Percentiles rank a stretch among this genome's conserved stretches.
Evolutionary conservation across 768 basidiomycete genomes (phyloP).

Genomic region (Amanita pseudoporphyria): DNA sequence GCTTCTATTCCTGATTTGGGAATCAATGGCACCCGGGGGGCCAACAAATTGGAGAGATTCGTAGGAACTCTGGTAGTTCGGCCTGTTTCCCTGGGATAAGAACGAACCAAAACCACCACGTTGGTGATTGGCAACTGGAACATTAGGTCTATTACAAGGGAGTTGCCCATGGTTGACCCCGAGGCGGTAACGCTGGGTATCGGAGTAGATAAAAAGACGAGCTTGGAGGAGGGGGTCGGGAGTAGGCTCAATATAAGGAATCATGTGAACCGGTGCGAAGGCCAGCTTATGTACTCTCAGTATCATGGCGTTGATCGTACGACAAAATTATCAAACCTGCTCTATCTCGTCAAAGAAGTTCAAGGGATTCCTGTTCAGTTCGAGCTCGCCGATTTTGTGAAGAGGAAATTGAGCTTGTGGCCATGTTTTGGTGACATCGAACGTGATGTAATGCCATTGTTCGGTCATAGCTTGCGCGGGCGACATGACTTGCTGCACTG

Average conservation of each 20-base stretch:
- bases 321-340: slow-evolving; percentile 39
- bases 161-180: slow-evolving; percentile 78
- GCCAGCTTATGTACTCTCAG: slow-evolving; percentile 37
- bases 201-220: slow-evolving; percentile 91
- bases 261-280: slow-evolving; percentile 80
- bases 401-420: slow-evolving; percentile 68
- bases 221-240: slow-evolving; percentile 91
- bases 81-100: slow-evolving; percentile 73
- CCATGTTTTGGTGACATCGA: slow-evolving; percentile 90
- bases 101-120: slow-evolving; percentile 67
- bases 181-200: slow-evolving; percentile 80
- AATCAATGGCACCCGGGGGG: slow-evolving; percentile 31
- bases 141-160: slow-evolving; percentile 75
- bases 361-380: slow-evolving; percentile 40
- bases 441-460: slow-evolving; percentile 53
- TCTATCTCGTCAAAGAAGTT: slow-evolving; percentile 97
- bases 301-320: slow-evolving; percentile 17
- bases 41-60: slow-evolving; percentile 57
- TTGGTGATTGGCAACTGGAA: slow-evolving; percentile 83
- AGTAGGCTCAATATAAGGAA: slow-evolving; percentile 86
- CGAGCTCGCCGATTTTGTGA: slow-evolving; percentile 68
- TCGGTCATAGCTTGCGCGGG: no score
- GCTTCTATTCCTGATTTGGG: slow-evolving; percentile 29
- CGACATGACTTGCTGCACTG: no score
- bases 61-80: slow-evolving; percentile 82